A percentile compares a stretch with the other conserved stretches of the same genome.
phyloP scores from a whole-genome alignment of 2,329 filamentous ascomycete genomes.

The Lasiodiplodia sp. region DNA sequence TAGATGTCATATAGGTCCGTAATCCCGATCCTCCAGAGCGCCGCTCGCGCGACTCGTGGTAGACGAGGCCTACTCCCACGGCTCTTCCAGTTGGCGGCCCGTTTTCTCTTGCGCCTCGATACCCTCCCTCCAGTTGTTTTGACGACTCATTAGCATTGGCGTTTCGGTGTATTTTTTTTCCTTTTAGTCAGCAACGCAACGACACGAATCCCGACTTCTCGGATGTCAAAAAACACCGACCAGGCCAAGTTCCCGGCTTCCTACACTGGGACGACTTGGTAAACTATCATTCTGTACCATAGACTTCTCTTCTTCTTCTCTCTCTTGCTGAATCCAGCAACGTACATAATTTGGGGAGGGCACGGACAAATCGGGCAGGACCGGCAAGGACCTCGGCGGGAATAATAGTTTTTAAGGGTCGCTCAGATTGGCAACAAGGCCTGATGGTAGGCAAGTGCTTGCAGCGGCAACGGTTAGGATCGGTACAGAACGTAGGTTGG shows the following conservation, averaged over 20 bases:
- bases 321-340: conserved; percentile 19
- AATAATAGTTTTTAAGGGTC: conserved; percentile 13
- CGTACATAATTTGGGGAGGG: conserved; percentile 28
- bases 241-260: conserved; percentile 7
- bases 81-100: conserved; percentile 22
- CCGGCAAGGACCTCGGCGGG: background rate
- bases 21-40: conserved; percentile 42
- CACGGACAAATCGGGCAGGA: conserved; percentile 8
- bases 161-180: conserved; percentile 21
- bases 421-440: conserved; percentile 18
- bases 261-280: conserved; percentile 14
- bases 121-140: conserved; percentile 24
- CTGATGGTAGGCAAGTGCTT: background rate
- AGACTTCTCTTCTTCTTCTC: conserved; percentile 23
- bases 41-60: conserved; percentile 22
- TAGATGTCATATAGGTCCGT: conserved; percentile 35
- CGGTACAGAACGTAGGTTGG: conserved; percentile 2
- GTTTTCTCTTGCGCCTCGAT: conserved; percentile 21
- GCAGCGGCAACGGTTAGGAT: background rate
- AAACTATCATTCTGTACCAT: conserved; percentile 30
- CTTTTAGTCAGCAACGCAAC: conserved; percentile 15
- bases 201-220: conserved; percentile 16
- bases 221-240: conserved; percentile 25
- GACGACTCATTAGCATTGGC: conserved; percentile 31
- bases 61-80: background rate